phyloP scores from a whole-genome alignment of 2,329 filamentous ascomycete species.

The Didymosphaeria variabile region DNA sequence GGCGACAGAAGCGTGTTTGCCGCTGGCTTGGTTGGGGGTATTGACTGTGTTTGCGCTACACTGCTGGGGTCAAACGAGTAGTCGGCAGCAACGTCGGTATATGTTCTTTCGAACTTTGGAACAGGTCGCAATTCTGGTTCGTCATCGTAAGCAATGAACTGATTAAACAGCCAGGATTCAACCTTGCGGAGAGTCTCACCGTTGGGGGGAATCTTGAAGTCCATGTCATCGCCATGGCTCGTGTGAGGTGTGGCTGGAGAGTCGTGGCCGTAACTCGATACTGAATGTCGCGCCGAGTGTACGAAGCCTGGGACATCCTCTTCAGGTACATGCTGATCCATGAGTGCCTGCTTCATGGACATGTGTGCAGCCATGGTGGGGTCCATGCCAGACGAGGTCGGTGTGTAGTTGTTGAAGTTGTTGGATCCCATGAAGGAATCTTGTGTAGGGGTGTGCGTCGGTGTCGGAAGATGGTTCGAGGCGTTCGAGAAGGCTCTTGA shows the following conservation, averaged over 20 bases:
- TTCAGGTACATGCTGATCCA: slow-evolving; percentile 59
- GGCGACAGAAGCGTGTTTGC: slow-evolving; percentile 60
- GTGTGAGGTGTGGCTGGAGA: slow-evolving; percentile 70
- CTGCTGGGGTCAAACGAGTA: slow-evolving; percentile 82
- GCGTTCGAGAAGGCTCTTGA: slow-evolving; percentile 55
- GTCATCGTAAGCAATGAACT: slow-evolving; percentile 73
- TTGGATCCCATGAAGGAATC: slow-evolving; percentile 58
- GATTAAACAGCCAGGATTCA: slow-evolving; percentile 62
- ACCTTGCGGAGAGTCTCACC: slow-evolving; percentile 60
- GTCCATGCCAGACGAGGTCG: slow-evolving; percentile 53
- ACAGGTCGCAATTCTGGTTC: slow-evolving; percentile 62
- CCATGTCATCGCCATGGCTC: slow-evolving; percentile 61
- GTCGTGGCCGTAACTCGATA: slow-evolving; percentile 68
- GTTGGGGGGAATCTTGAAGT: slow-evolving; percentile 62
- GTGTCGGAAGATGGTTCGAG: slow-evolving; percentile 60
- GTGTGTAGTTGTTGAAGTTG: slow-evolving; percentile 58
- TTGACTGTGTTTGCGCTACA: slow-evolving; percentile 56
- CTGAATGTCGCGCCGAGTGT: slow-evolving; percentile 65
- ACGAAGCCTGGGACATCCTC: slow-evolving; percentile 62
- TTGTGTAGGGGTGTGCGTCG: slow-evolving; percentile 64
- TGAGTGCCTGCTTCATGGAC: slow-evolving; percentile 67
- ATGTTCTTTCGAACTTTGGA: slow-evolving; percentile 84
- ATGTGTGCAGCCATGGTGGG: slow-evolving; percentile 61
- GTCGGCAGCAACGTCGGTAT: slow-evolving; percentile 85
- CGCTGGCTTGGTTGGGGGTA: slow-evolving; percentile 59